Base-by-base conservation (phyloP, 1,139 yeast species). In the Suhomyces ambrosiae region DNA sequence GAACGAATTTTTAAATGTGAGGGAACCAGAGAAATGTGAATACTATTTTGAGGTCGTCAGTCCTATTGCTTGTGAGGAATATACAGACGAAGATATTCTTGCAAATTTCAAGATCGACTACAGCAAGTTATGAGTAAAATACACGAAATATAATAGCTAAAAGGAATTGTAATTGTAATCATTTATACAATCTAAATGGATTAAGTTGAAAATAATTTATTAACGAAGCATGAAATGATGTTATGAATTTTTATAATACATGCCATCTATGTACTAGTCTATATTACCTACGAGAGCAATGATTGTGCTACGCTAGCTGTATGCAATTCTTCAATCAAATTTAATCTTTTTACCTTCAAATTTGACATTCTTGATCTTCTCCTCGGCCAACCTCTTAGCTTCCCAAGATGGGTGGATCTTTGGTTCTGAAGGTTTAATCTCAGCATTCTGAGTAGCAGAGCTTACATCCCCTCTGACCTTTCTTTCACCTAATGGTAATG, bases 321-420 rank as follows among this genome's bases (percentile, higher is more conserved):
- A n/a, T n/a, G n/a, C n/a, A n/a, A n/a, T n/a, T n/a, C n/a, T n/a
- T 23, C 50, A 71, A 47, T 76, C 81, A 58, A 90, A 90, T 2
- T 74, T 80, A 52, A 86, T 76, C 69, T 90, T 92, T 65, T 87
- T 90, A 57, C 97, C 98, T 35, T 71, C 63, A 55, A 89, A 89
- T 53, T 83, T 81, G 34, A 76, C 80, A 42, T 79, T 78, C 60
- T 79, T 77, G 45, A 71, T 58, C 50, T 80, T 76, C 56, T 83
- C 82, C 62, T 86, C 85, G 38, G 86, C 86, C 42, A 70, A 59
- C 61, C 74, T 76, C 65, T 83, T 84, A 13, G 98, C 98, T 52
- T 80, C 82, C 98, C 98, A 92, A 3, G 98, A 92, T 12, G 98
- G 98, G 76, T 92, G 98, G 41, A 87, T 58, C 29, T 43, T 36